These are phyloP conservation scores for Sisymbrium altissimum DNA, from an alignment of 345 rosid genomes.

Conservation along the genomic window DNA sequence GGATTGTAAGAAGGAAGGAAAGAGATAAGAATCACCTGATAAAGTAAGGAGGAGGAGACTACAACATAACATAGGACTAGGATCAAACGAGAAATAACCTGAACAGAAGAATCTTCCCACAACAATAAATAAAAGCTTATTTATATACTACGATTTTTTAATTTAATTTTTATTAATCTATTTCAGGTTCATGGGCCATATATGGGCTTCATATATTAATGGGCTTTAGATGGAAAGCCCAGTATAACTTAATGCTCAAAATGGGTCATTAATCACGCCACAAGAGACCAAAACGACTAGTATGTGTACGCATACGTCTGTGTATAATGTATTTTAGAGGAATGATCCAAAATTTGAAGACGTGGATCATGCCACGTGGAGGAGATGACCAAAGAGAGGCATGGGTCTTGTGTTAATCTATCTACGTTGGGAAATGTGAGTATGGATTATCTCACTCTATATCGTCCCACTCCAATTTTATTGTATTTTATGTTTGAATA, in stretches of 20 bases:
- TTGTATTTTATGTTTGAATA: not conserved
- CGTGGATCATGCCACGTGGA: conserved; percentile 30
- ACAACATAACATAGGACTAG: not conserved
- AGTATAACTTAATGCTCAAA: not conserved
- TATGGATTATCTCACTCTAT: conserved; percentile 10
- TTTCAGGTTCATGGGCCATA: not conserved
- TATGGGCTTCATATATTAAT: not conserved
- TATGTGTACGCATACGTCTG: conserved; percentile 5
- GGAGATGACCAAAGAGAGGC: conserved; percentile 20
- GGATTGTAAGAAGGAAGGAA: not conserved
- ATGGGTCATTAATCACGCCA: not conserved
- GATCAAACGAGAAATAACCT: not conserved
- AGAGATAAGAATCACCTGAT: conserved; percentile 13
- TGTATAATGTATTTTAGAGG: not conserved
- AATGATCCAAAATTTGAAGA: conserved; percentile 13
- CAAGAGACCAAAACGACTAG: not conserved
- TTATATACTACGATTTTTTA: not conserved
- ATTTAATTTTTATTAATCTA: not conserved
- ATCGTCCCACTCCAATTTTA: not conserved
- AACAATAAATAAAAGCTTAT: not conserved
- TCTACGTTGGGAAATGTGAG: conserved; percentile 27
- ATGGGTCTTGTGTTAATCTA: conserved; percentile 17
- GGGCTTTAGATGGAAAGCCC: not conserved
- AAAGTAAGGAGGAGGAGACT: conserved; percentile 11
- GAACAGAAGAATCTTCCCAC: not conserved